These are phyloP conservation scores for Pythium sp. DNA, from an alignment of 352 stramenopile genomes.

Conservation along the genomic window DNA sequence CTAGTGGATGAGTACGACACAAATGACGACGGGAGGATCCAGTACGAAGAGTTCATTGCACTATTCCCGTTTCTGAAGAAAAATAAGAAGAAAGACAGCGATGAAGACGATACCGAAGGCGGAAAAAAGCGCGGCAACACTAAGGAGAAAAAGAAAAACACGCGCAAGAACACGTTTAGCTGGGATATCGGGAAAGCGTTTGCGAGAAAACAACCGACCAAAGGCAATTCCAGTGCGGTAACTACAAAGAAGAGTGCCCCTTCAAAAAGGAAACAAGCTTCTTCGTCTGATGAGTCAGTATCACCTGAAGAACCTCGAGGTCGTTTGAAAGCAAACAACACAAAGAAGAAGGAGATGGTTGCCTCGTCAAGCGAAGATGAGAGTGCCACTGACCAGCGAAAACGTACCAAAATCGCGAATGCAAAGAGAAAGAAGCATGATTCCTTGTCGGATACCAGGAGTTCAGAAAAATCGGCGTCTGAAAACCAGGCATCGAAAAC, in stretches of 20 bases:
- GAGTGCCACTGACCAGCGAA: background rate
- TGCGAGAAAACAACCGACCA: slow-evolving; percentile 42
- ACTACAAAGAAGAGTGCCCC: slow-evolving; percentile 8
- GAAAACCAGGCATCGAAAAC: background rate
- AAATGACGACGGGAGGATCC: slow-evolving; percentile 56
- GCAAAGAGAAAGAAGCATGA: background rate
- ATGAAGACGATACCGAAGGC: slow-evolving; percentile 13
- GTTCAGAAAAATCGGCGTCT: background rate
- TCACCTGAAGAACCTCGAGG: slow-evolving; percentile 3
- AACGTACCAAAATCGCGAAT: background rate
- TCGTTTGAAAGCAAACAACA: slow-evolving; percentile 5
- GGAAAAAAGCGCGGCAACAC: slow-evolving; percentile 1
- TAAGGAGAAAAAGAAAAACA: slow-evolving; percentile 36
- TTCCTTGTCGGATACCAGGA: background rate
- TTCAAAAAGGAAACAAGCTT: background rate
- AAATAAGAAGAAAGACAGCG: slow-evolving; percentile 1
- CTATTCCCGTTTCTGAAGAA: slow-evolving; percentile 29
- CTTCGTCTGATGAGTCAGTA: slow-evolving; percentile 18
- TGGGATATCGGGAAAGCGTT: slow-evolving; percentile 74
- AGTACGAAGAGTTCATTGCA: slow-evolving; percentile 57
- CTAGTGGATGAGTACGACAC: slow-evolving; percentile 66
- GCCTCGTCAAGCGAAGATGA: background rate
- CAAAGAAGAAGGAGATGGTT: background rate
- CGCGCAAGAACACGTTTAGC: slow-evolving; percentile 64
- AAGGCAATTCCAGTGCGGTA: slow-evolving; percentile 9